These are phyloP conservation scores for Geosmithia flava DNA, from an alignment of 2,329 filamentous ascomycete species.

Conservation along the genomic window DNA sequence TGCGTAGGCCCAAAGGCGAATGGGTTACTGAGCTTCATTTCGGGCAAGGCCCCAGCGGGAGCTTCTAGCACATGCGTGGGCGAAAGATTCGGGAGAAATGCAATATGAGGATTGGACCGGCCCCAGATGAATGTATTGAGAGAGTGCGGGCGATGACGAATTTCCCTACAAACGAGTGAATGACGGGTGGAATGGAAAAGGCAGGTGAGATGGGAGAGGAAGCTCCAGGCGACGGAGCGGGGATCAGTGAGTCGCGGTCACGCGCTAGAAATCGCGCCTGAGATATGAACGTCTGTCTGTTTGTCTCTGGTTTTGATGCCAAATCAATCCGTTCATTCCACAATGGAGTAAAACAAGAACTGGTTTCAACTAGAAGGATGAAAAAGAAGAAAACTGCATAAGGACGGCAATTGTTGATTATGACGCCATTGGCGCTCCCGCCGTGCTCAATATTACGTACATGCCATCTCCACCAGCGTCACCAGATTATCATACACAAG, in stretches of 20 bases:
- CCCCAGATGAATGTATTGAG: too few relatives aligned
- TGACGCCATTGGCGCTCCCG: too few relatives aligned
- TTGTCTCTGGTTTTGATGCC: background rate
- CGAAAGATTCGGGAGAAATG: too few relatives aligned
- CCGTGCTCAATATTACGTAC: background rate
- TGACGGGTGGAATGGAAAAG: background rate
- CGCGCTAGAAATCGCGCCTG: background rate
- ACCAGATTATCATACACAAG: background rate
- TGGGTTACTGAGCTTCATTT: constrained; percentile 31
- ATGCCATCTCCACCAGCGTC: background rate
- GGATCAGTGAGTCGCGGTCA: background rate
- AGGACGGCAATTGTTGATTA: too few relatives aligned
- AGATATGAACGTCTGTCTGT: background rate
- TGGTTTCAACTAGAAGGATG: background rate
- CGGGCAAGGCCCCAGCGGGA: too few relatives aligned
- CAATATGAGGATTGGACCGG: too few relatives aligned
- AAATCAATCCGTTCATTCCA: background rate
- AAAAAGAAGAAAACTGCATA: too few relatives aligned
- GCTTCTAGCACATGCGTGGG: too few relatives aligned
- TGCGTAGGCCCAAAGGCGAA: constrained; percentile 70
- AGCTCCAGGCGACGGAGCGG: background rate
- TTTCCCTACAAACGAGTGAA: too few relatives aligned
- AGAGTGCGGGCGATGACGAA: too few relatives aligned
- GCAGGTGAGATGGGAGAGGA: background rate
- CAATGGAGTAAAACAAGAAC: background rate